Conservation (phyloP, 768 basidiomycete species). For the Chalciporus chontae region DNA sequence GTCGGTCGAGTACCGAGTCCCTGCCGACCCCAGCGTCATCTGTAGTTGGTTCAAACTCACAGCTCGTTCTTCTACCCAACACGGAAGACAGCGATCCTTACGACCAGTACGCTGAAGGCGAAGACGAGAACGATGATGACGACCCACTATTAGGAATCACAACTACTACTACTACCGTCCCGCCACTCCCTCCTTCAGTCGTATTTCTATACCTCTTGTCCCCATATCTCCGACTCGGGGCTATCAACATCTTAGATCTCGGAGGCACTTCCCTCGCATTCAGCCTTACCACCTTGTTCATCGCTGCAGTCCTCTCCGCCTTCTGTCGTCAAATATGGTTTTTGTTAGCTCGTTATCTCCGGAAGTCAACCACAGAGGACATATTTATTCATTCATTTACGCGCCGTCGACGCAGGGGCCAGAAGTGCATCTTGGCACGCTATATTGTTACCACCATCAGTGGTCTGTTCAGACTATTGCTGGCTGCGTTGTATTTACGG, state of each 20-base stretch:
- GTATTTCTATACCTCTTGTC: slow-evolving; percentile 69
- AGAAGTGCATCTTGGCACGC: slow-evolving; percentile 42
- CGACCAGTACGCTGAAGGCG: slow-evolving; percentile 41
- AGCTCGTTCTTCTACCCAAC: slow-evolving; percentile 62
- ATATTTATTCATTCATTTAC: slow-evolving; percentile 61
- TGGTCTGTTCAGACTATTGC: slow-evolving; percentile 43
- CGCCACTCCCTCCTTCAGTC: slow-evolving; percentile 52
- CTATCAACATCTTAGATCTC: slow-evolving; percentile 51
- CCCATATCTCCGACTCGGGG: slow-evolving; percentile 70
- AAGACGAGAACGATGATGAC: slow-evolving; percentile 35
- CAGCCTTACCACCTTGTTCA: slow-evolving; percentile 45
- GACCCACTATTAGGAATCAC: slow-evolving; percentile 4
- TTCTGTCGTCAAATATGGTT: slow-evolving; percentile 72
- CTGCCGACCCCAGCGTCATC: slow-evolving; percentile 15
- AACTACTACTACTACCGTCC: slow-evolving; percentile 19
- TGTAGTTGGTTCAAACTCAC: slow-evolving; percentile 43
- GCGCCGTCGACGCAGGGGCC: slow-evolving; percentile 49
- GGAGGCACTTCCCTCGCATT: slow-evolving; percentile 45
- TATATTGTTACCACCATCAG: slow-evolving; percentile 42
- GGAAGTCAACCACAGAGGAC: slow-evolving; percentile 62
- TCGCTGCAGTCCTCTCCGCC: slow-evolving; percentile 55
- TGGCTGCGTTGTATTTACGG: slow-evolving; percentile 62
- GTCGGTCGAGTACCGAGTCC: slow-evolving; percentile 13
- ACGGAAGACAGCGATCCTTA: slow-evolving; percentile 39
- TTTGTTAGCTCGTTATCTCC: slow-evolving; percentile 70